phyloP scores from a whole-genome alignment of 2,329 filamentous ascomycete genomes.

The Neofusicoccum cordaticola region DNA sequence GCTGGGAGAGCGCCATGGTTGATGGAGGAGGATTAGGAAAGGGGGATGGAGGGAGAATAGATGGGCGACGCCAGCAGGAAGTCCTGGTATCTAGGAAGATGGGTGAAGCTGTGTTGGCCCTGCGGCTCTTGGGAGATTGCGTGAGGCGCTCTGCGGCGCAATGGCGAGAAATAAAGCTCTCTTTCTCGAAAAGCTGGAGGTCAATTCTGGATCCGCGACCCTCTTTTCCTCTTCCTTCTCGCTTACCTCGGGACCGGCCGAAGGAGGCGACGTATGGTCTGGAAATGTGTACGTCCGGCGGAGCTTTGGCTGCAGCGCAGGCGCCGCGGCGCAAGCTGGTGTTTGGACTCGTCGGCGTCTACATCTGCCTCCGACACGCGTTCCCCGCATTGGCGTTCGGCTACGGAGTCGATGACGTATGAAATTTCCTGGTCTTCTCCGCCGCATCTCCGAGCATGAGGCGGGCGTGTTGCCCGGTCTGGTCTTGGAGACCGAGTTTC shows the following conservation, averaged over 20 bases:
- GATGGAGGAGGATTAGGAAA: background rate
- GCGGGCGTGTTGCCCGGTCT: background rate
- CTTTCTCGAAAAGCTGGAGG: background rate
- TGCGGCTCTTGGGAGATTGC: background rate
- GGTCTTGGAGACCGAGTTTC: no score
- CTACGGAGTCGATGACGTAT: background rate
- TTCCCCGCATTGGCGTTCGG: background rate
- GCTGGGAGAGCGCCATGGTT: background rate
- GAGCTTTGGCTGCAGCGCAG: background rate
- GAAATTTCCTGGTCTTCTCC: background rate
- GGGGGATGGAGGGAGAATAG: background rate
- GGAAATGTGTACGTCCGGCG: background rate
- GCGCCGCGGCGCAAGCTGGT: background rate
- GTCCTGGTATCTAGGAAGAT: no score
- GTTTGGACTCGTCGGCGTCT: background rate
- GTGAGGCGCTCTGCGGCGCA: background rate
- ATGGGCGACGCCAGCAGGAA: no score
- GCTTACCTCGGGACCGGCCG: background rate
- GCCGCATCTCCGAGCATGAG: background rate
- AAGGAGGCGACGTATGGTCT: background rate
- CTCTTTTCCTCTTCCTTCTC: background rate
- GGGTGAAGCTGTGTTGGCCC: background rate
- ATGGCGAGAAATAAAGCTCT: background rate
- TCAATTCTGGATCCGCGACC: background rate
- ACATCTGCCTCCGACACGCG: background rate